Percentiles rank a stretch among this genome's conserved stretches.
Conservation (phyloP, 768 basidiomycete genomes). For the Leccinum boreale region DNA sequence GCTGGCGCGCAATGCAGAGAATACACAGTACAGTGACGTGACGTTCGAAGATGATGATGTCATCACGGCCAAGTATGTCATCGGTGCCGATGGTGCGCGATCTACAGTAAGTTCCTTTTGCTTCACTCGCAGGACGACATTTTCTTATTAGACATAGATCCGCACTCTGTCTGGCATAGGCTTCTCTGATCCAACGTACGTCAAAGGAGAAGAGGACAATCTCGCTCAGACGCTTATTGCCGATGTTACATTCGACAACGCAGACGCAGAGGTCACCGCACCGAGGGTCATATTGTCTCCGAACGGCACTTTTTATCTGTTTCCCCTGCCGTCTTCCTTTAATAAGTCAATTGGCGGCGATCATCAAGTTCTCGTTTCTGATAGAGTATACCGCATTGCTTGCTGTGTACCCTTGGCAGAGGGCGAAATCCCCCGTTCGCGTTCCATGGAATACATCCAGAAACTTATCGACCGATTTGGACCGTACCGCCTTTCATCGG, state of each 20-base stretch:
- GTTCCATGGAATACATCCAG: conserved; percentile 42
- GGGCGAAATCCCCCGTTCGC: conserved; percentile 36
- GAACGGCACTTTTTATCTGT: conserved; percentile 33
- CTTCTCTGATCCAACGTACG: conserved; percentile 42
- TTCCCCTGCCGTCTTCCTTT: conserved; percentile 35
- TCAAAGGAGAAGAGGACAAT: conserved; percentile 22
- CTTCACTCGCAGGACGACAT: neutral
- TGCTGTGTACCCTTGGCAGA: conserved; percentile 35
- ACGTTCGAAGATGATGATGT: conserved; percentile 44
- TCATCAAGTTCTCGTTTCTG: conserved; percentile 2
- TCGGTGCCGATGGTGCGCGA: conserved; percentile 50
- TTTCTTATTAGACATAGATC: conserved; percentile 29
- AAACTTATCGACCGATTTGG: conserved; percentile 40
- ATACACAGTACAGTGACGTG: conserved; percentile 35
- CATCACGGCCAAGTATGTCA: conserved; percentile 43
- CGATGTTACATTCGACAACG: conserved; percentile 38
- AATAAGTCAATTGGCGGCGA: conserved; percentile 7
- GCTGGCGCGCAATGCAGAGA: conserved; percentile 28
- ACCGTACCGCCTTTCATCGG: conserved; percentile 32
- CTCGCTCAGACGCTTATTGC: conserved; percentile 44
- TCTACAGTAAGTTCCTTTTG: conserved; percentile 36
- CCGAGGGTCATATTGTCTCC: conserved; percentile 23
- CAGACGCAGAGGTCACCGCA: neutral
- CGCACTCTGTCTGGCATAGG: conserved; percentile 39
- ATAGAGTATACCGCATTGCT: conserved; percentile 37